Percentiles rank a stretch among this genome's conserved stretches.
Evolutionary conservation across 768 basidiomycete species (phyloP).

Genomic region (Leccinellum rugosiceps): DNA sequence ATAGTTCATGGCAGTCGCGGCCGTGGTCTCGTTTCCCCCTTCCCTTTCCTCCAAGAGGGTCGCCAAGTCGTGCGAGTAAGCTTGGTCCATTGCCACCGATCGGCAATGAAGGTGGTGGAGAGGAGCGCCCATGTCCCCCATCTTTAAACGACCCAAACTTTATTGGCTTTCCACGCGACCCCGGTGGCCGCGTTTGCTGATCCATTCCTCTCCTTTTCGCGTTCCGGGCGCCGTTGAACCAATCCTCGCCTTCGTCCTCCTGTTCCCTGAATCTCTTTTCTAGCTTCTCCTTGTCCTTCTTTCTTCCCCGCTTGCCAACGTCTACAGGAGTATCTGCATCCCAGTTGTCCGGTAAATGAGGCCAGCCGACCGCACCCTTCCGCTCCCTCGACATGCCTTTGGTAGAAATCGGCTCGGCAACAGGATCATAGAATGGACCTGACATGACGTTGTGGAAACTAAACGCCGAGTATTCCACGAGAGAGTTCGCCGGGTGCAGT

Average conservation of each 20-base stretch:
- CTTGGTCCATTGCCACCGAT: conserved; percentile 22
- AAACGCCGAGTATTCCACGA: conserved; percentile 64
- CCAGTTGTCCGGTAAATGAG: conserved; percentile 41
- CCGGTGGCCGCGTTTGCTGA: conserved; percentile 7
- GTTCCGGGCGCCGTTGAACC: conserved; percentile 51
- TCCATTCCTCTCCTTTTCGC: conserved; percentile 26
- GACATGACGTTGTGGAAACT: conserved; percentile 54
- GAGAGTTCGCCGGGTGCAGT: conserved; percentile 38
- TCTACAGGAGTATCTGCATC: conserved; percentile 47
- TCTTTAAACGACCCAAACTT: conserved; percentile 37
- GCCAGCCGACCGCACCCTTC: conserved; percentile 22
- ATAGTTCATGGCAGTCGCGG: conserved; percentile 4
- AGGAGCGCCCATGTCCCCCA: conserved; percentile 22
- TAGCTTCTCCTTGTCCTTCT: conserved; percentile 56
- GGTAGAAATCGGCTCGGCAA: conserved; percentile 29
- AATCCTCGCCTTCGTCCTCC: conserved; percentile 62
- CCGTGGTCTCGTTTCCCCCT: conserved; percentile 3
- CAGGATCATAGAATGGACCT: conserved; percentile 63
- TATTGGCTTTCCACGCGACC: conserved; percentile 31
- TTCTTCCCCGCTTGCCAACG: conserved; percentile 64
- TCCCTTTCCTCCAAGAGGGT: conserved; percentile 3
- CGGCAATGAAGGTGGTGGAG: conserved; percentile 11
- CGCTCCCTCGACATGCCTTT: conserved; percentile 40
- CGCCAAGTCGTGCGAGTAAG: conserved; percentile 37
- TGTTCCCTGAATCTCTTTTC: conserved; percentile 47